Percentiles rank a stretch among this genome's conserved stretches.
Evolutionary conservation across 768 basidiomycete species (phyloP).

Genomic region (Coprinellus micaceus): DNA sequence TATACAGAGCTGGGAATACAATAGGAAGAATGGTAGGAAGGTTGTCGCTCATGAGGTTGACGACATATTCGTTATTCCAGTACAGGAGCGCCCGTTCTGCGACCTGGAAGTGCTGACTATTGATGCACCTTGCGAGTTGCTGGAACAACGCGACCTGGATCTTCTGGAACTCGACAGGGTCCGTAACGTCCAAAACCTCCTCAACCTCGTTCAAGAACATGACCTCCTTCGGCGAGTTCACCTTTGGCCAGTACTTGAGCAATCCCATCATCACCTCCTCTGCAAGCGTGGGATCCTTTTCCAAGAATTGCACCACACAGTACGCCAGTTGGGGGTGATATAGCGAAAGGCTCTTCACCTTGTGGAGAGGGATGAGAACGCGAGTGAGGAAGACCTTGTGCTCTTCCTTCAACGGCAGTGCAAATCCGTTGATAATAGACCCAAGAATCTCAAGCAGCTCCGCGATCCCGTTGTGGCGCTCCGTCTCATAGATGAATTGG

Average conservation of each 20-base stretch:
- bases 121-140: conserved; percentile 95
- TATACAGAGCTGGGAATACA: conserved; percentile 94
- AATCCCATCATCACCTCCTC: conserved; percentile 96
- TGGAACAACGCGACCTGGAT: conserved; percentile 90
- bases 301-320: conserved; percentile 97
- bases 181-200: conserved; percentile 97
- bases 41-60: conserved; percentile 98
- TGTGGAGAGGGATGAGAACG: conserved; percentile 92
- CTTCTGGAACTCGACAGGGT: conserved; percentile 94
- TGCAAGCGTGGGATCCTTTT: conserved; percentile 89
- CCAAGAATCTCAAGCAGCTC: conserved; percentile 97
- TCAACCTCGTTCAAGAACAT: conserved; percentile 99
- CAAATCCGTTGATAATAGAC: conserved; percentile 99
- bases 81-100: conserved; percentile 95
- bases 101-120: conserved; percentile 99
- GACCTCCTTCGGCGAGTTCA: conserved; percentile 98
- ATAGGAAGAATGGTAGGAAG: conserved; percentile 85
- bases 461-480: conserved; percentile 98
- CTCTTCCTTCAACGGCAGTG: conserved; percentile 95
- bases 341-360: conserved; percentile 94
- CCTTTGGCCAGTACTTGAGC: conserved; percentile 98
- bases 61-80: conserved; percentile 99
- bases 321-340: conserved; percentile 99
- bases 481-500: conserved; percentile 97
- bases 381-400: conserved; percentile 97